Conservation (phyloP, 1,284 basidiomycete species). For the Waitea zeae region DNA sequence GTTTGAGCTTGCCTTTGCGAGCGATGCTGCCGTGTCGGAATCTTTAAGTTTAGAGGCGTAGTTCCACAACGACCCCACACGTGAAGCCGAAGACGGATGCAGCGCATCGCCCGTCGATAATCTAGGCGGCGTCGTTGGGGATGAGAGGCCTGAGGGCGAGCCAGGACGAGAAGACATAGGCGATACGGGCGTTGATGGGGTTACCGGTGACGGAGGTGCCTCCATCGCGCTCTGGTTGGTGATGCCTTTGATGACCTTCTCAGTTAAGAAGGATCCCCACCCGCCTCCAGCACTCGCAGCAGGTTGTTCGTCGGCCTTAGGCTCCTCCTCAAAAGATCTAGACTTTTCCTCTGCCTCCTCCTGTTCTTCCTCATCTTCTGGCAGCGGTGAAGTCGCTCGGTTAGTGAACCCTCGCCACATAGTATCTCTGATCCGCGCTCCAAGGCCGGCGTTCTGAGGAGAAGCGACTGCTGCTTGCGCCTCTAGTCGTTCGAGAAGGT, state of each 20-base stretch:
- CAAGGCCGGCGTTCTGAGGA: conserved; percentile 23
- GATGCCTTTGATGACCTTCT: conserved; percentile 34
- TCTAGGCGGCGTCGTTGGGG: conserved; percentile 8
- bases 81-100: conserved; percentile 6
- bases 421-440: conserved; percentile 35
- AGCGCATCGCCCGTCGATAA: too few species aligned
- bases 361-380: conserved; percentile 18
- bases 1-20: conserved; percentile 58
- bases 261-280: conserved; percentile 4
- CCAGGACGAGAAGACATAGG: too few species aligned
- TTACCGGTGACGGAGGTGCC: conserved; percentile 28
- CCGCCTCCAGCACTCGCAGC: background rate
- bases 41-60: conserved; percentile 60
- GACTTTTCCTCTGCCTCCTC: conserved; percentile 18
- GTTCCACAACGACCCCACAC: conserved; percentile 31
- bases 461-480: conserved; percentile 17
- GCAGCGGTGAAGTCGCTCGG: conserved; percentile 21
- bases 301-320: conserved; percentile 16
- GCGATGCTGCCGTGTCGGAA: conserved; percentile 47
- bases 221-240: conserved; percentile 62
- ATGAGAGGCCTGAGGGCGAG: conserved; percentile 14
- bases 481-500: conserved; percentile 34
- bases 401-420: conserved; percentile 54
- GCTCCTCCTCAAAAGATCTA: conserved; percentile 15
- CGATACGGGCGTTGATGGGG: too few species aligned